Base-by-base conservation (phyloP, 495 filamentous ascomycete species). In the Staphylotrichum longicolle region DNA sequence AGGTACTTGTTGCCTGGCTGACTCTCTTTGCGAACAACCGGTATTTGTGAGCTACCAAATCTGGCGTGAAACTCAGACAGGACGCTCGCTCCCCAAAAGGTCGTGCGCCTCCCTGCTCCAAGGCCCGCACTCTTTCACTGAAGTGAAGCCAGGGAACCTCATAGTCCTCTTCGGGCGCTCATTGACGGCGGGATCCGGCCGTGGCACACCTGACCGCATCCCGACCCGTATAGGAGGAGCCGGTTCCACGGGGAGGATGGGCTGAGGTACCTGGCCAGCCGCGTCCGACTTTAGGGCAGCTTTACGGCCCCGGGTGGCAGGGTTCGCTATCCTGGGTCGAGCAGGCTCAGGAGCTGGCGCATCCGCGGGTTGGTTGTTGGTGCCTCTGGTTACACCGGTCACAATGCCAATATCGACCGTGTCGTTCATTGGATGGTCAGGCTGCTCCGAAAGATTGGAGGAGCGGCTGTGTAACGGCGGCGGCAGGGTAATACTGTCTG, bases 101-200 rank as follows among this genome's bases (percentile, higher is more conserved):
- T 84, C 81, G 60, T 77, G 66, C 8, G 80, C 78, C 58, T 84
- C 80, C 52, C 75, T 75, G 62, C 82, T 83, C 80, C 82, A 83
- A 2, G 80, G 76, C 1, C 80, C 82, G 6, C 75, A 77, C 20
- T 69, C 74, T 50, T 67, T 75, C 27, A 69, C 73, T 62, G 68
- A 73, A 11, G 60, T 53, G 42, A 80, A 81, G n/a, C 74, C 76
- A 14, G 73, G 71, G 57, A 72, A 68, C 47, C 27, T 62, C 65
- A 74, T 73, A 44, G 52, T 65, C 34, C 58, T 57, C 53, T 60
- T 74, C 33, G 69, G 66, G 44, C 68, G 66, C 42, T 67, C 58
- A 48, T 63, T 35, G 14, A 45, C 45, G 50, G 53, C n/a, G 48
- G 50, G 48, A 20, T 63, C 66, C 34, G 20, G 52, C 20, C 42